These are phyloP conservation scores for Bacterosira constricta DNA, from an alignment of 108 stramenopile genomes.

Conservation along the genomic window DNA sequence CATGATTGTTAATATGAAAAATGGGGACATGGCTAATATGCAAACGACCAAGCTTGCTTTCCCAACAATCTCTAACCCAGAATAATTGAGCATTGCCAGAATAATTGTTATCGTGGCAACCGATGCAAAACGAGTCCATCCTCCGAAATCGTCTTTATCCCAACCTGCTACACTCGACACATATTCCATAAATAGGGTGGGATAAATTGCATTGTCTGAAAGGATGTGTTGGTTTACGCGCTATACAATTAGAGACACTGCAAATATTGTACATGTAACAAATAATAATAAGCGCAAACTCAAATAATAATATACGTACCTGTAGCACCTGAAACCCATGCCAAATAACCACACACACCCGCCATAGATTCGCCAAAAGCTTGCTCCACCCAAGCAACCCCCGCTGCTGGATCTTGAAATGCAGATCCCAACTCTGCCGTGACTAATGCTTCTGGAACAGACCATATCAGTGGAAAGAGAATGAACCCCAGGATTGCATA, in stretches of 20 bases:
- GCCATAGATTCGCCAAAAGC: slow-evolving; percentile 83
- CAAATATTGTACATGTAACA: no score
- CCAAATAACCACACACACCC: slow-evolving; percentile 85
- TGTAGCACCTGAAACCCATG: slow-evolving; percentile 88
- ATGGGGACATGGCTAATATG: slow-evolving; percentile 89
- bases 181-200: slow-evolving; percentile 36
- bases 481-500: slow-evolving; percentile 77
- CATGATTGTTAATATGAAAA: slow-evolving; percentile 76
- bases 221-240: slow-evolving; percentile 9
- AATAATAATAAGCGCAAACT: neutral
- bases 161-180: slow-evolving; percentile 13
- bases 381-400: slow-evolving; percentile 75
- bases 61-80: slow-evolving; percentile 89
- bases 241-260: neutral
- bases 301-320: slow-evolving; percentile 8
- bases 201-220: slow-evolving; percentile 44
- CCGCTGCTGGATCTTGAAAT: slow-evolving; percentile 69
- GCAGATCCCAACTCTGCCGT: slow-evolving; percentile 74
- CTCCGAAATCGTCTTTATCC: slow-evolving; percentile 17
- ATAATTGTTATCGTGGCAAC: slow-evolving; percentile 56
- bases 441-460: slow-evolving; percentile 74
- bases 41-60: slow-evolving; percentile 81
- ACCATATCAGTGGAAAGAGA: slow-evolving; percentile 72
- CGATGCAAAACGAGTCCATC: slow-evolving; percentile 18
- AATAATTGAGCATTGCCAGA: slow-evolving; percentile 84